These are phyloP conservation scores for Pouteria glomerata DNA, from an alignment of 148 eudicot species.

Conservation along the genomic window DNA sequence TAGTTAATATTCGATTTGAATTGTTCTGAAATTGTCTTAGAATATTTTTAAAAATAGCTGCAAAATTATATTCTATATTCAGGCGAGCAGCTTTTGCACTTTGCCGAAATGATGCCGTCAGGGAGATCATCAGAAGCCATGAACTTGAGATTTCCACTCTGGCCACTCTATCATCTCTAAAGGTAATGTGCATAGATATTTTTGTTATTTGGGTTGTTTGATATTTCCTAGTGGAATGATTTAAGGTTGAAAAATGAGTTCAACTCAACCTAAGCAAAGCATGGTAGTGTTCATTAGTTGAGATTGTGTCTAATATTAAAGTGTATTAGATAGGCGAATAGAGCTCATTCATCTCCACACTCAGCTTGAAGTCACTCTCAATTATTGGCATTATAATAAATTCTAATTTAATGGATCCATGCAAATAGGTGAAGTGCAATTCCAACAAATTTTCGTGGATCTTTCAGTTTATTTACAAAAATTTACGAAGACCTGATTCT, in stretches of 20 bases:
- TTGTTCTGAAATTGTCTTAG: neutral
- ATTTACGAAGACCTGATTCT: neutral
- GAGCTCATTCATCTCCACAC: neutral
- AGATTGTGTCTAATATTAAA: neutral
- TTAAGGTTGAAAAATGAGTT: neutral
- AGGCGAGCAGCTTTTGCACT: constrained; percentile 80
- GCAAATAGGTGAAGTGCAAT: neutral
- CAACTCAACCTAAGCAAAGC: neutral
- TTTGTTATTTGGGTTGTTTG: neutral
- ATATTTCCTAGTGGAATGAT: neutral
- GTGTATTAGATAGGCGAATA: neutral
- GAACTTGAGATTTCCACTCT: constrained; percentile 73
- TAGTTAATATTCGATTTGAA: constrained; percentile 1
- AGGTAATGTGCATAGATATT: constrained; percentile 32
- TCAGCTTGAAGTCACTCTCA: neutral
- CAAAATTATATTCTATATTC: constrained; percentile 18
- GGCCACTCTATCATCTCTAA: constrained; percentile 60
- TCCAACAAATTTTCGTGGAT: neutral
- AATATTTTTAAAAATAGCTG: neutral
- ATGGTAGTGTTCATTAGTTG: neutral
- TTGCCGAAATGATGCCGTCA: constrained; percentile 51
- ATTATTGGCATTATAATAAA: neutral
- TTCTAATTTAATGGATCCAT: neutral
- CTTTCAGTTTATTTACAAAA: neutral
- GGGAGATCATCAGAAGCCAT: constrained; percentile 28